These are phyloP conservation scores for Knoxia roxburghii DNA, from an alignment of 257 asterid species.

Conservation along the genomic window DNA sequence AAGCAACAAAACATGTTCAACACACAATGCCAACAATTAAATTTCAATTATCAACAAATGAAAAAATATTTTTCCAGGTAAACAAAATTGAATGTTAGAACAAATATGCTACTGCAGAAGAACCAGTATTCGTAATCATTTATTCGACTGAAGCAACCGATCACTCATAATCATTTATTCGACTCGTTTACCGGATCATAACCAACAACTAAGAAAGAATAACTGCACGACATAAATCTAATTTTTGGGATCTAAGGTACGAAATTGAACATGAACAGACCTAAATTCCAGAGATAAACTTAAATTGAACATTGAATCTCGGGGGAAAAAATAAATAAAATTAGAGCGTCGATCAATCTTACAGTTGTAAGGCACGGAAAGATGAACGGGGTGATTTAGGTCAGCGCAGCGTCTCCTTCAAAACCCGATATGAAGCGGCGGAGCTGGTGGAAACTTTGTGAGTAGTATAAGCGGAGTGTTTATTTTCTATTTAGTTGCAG, in stretches of 20 bases:
- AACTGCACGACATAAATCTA: not conserved
- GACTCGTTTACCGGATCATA: too few relatives aligned
- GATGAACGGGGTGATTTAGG: not conserved
- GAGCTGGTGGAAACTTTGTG: too few relatives aligned
- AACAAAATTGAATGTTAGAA: not conserved
- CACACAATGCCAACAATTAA: too few relatives aligned
- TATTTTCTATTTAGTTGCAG: too few relatives aligned
- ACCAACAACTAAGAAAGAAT: not conserved
- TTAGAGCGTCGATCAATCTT: not conserved
- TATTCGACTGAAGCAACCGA: too few relatives aligned
- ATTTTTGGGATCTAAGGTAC: not conserved
- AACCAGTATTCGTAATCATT: not conserved
- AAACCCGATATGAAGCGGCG: not conserved
- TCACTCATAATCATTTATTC: too few relatives aligned
- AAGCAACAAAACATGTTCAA: not conserved
- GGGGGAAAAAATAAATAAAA: not conserved
- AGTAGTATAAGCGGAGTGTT: too few relatives aligned
- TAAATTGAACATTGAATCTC: too few relatives aligned
- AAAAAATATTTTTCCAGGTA: not conserved
- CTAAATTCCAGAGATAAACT: conserved; percentile 2
- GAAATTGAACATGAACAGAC: not conserved
- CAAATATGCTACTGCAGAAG: not conserved
- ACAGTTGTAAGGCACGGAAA: not conserved
- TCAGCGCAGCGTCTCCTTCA: not conserved
- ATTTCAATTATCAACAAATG: too few relatives aligned